A percentile compares a stretch with the other conserved stretches of the same genome.
These are phyloP conservation scores for Phoenix dactylifera DNA, from an alignment of 176 grass and related monocot species.

Conservation along the genomic window DNA sequence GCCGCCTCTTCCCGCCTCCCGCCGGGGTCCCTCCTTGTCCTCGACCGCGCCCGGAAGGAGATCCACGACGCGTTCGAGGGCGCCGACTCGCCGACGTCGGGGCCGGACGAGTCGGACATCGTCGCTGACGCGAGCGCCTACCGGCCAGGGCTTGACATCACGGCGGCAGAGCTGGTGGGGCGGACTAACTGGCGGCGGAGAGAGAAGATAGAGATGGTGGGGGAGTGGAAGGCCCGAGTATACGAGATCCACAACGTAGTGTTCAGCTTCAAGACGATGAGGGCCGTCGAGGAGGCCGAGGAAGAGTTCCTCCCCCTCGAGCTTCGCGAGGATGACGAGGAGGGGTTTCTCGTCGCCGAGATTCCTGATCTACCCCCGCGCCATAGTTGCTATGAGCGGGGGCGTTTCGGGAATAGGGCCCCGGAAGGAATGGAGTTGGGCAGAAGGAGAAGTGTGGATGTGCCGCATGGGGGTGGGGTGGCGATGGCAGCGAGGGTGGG, in stretches of 20 bases:
- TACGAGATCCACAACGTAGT: conserved; percentile 92
- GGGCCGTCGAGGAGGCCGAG: conserved; percentile 25
- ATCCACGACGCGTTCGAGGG: conserved; percentile 79
- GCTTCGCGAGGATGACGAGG: conserved; percentile 78
- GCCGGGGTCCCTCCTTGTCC: conserved; percentile 75
- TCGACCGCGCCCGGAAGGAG: conserved; percentile 70
- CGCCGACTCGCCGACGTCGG: conserved; percentile 26
- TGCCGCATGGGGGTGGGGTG: conserved; percentile 27
- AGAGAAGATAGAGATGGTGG: conserved; percentile 88
- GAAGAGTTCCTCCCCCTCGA: conserved; percentile 61
- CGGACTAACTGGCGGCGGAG: conserved; percentile 81
- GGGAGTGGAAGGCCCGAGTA: conserved; percentile 78
- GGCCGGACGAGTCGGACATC: conserved; percentile 49
- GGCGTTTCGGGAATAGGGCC: conserved; percentile 35
- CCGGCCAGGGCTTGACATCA: conserved; percentile 79
- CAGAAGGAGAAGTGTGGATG: conserved; percentile 74
- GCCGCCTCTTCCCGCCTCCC: conserved; percentile 15
- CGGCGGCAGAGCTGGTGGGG: conserved; percentile 54
- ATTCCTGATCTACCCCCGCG: conserved; percentile 42
- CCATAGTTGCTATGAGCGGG: conserved; percentile 74
- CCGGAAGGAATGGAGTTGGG: conserved; percentile 33
- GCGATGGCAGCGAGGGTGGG: conserved; percentile 23
- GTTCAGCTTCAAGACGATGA: conserved; percentile 91
- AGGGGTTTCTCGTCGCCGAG: conserved; percentile 87
- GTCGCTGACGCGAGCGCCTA: conserved; percentile 68